Evolutionary conservation across 805 yeast genomes (phyloP).

Genomic region (Ascoidea rubescens): DNA sequence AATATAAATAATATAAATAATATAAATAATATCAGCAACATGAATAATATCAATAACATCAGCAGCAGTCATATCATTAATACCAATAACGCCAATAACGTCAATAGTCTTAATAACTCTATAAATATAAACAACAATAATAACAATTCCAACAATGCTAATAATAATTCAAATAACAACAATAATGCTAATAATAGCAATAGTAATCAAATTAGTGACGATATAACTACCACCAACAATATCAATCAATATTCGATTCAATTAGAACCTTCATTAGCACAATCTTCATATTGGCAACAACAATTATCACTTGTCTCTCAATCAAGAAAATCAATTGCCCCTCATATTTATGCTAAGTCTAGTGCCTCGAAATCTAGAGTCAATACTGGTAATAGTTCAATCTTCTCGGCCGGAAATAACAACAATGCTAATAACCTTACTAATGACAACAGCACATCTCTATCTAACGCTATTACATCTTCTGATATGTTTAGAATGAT

Average conservation of each 20-base stretch:
- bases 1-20: too few species aligned
- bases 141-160: constrained; percentile 14
- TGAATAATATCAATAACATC: too few species aligned
- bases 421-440: constrained; percentile 16
- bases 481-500: too few species aligned
- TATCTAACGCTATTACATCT: constrained; percentile 8
- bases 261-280: constrained; percentile 22
- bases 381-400: constrained; percentile 21
- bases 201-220: constrained; percentile 14
- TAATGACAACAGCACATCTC: constrained; percentile 14
- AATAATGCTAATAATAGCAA: neutral
- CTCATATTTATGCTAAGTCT: constrained; percentile 75
- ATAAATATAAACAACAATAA: constrained; percentile 9
- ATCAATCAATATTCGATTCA: constrained; percentile 8
- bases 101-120: constrained; percentile 8
- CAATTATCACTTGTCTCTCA: constrained; percentile 61
- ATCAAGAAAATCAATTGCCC: constrained; percentile 51
- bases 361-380: constrained; percentile 58
- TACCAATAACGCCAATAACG: too few species aligned
- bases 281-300: constrained; percentile 57
- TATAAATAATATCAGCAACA: too few species aligned
- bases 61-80: too few species aligned
- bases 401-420: constrained; percentile 9
- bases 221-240: constrained; percentile 15
- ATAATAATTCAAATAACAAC: constrained; percentile 3